Evolutionary conservation across 31 red algal species (phyloP).

Genomic region (Endocladia muricata): DNA sequence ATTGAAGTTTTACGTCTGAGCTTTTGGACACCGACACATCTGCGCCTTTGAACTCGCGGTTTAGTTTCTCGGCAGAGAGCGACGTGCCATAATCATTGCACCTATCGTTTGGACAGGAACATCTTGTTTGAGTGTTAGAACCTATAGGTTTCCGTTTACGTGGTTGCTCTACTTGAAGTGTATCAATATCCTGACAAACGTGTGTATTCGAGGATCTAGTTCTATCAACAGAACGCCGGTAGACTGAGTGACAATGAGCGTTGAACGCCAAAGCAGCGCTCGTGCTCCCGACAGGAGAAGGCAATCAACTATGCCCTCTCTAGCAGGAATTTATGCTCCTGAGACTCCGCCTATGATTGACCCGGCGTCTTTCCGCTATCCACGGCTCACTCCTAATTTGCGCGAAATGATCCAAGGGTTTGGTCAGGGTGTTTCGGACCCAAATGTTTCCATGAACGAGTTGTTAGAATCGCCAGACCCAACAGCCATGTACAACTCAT

Average conservation of each 20-base stretch:
- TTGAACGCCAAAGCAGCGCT: background rate
- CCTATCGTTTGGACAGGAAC: too few relatives aligned
- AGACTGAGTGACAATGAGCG: background rate
- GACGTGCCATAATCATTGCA: too few relatives aligned
- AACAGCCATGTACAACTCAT: constrained; percentile 45
- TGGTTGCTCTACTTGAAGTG: background rate
- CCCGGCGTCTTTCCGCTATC: constrained; percentile 40
- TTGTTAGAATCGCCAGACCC: constrained; percentile 55
- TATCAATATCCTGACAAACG: background rate
- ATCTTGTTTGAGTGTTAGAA: too few relatives aligned
- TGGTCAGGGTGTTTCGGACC: constrained; percentile 18
- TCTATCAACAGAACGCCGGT: background rate
- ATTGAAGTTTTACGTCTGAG: too few relatives aligned
- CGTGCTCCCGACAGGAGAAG: constrained; percentile 3
- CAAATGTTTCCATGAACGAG: constrained; percentile 20
- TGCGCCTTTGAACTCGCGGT: too few relatives aligned
- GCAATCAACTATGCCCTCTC: background rate
- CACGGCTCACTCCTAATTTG: constrained; percentile 55
- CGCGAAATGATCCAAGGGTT: constrained; percentile 56
- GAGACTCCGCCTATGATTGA: constrained; percentile 60
- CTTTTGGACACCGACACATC: too few relatives aligned
- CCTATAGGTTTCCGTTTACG: background rate
- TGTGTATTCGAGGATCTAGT: background rate
- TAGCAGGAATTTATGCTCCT: background rate
- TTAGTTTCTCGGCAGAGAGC: too few relatives aligned